These are phyloP conservation scores for Solanum appendiculatum DNA, from an alignment of 257 asterid species.

Conservation along the genomic window DNA sequence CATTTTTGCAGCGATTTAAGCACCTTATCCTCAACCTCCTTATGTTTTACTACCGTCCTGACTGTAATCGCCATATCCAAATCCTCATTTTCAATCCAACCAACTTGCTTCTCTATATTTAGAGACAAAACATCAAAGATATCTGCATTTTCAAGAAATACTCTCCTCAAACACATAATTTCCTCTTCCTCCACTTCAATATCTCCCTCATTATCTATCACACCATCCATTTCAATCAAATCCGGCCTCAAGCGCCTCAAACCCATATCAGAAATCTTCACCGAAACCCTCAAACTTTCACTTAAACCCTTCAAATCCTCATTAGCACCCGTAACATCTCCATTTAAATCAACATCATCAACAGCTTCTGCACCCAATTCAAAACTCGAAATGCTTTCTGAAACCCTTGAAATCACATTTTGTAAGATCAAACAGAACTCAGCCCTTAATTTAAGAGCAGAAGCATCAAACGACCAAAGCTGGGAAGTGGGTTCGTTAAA, in stretches of 20 bases:
- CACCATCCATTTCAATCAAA: slow-evolving; percentile 30
- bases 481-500: slow-evolving; percentile 61
- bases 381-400: slow-evolving; percentile 20
- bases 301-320: slow-evolving; percentile 17
- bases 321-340: slow-evolving; percentile 9
- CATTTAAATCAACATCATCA: slow-evolving; percentile 22
- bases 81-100: slow-evolving; percentile 34
- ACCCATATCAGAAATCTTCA: slow-evolving; percentile 41
- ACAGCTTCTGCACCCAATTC: slow-evolving; percentile 17
- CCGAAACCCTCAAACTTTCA: slow-evolving; percentile 43
- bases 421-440: slow-evolving; percentile 74
- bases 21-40: slow-evolving; percentile 40
- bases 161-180: slow-evolving; percentile 42
- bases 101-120: slow-evolving; percentile 64
- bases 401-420: slow-evolving; percentile 33
- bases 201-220: slow-evolving; percentile 7
- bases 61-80: slow-evolving; percentile 52
- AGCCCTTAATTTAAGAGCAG: slow-evolving; percentile 57
- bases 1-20: slow-evolving; percentile 57
- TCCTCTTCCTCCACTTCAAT: slow-evolving; percentile 44
- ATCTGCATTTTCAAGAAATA: slow-evolving; percentile 50
- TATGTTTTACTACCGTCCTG: slow-evolving; percentile 31
- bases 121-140: slow-evolving; percentile 62
- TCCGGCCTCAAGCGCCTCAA: slow-evolving; percentile 61
- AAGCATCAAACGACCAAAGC: slow-evolving; percentile 68